Conservation (phyloP, 805 yeast species). For the Candida tallmaniae region DNA sequence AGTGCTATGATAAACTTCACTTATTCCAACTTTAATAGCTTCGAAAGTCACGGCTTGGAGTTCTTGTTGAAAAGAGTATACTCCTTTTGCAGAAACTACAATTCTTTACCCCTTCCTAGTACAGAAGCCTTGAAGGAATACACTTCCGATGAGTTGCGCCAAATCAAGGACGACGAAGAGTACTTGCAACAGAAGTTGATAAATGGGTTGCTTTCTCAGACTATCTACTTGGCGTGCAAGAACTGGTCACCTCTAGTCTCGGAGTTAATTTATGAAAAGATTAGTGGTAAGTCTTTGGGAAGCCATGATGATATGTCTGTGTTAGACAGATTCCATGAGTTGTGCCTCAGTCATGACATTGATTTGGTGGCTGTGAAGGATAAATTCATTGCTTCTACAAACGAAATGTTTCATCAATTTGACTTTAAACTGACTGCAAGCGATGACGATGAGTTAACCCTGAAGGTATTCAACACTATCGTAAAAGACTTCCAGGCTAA, state of each 20-base stretch:
- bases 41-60: constrained; percentile 14
- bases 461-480: constrained; percentile 36
- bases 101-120: constrained; percentile 34
- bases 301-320: constrained; percentile 9
- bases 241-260: constrained; percentile 8
- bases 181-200: constrained; percentile 62
- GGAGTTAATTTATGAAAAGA: constrained; percentile 12
- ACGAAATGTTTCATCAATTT: constrained; percentile 35
- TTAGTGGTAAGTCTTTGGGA: constrained; percentile 11
- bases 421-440: constrained; percentile 10
- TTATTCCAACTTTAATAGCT: constrained; percentile 27
- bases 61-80: constrained; percentile 55
- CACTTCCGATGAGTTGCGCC: constrained; percentile 35
- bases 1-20: constrained; percentile 53
- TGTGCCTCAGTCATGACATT: constrained; percentile 65
- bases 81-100: constrained; percentile 51
- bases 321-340: constrained; percentile 23
- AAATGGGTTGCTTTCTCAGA: constrained; percentile 55
- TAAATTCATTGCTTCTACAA: constrained; percentile 32
- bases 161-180: constrained; percentile 50
- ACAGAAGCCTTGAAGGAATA: constrained; percentile 33
- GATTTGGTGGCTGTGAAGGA: constrained; percentile 43
- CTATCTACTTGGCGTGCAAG: constrained; percentile 34
- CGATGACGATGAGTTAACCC: constrained; percentile 22
- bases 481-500: constrained; percentile 40